These are phyloP conservation scores for Russula vinacea DNA, from an alignment of 768 basidiomycete species.

Conservation along the genomic window DNA sequence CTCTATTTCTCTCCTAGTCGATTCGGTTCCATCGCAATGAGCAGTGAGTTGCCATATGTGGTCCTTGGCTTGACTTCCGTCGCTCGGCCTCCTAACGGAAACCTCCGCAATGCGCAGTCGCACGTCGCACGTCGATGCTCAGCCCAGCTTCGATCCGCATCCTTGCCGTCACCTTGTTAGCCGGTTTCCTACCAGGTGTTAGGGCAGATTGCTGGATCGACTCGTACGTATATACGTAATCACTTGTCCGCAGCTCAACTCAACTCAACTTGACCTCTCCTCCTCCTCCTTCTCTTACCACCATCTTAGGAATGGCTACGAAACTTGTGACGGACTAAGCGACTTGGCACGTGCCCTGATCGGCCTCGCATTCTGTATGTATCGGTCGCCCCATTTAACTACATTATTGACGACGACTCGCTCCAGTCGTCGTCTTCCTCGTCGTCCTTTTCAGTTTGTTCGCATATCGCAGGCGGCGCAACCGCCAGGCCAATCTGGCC, in stretches of 20 bases:
- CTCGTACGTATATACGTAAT: background rate
- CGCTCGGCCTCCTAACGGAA: background rate
- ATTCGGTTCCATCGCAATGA: background rate
- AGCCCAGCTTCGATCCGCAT: background rate
- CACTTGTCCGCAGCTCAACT: background rate
- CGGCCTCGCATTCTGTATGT: slow-evolving; percentile 6
- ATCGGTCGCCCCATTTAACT: background rate
- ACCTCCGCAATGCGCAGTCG: background rate
- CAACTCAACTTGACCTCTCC: background rate
- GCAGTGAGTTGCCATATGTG: background rate
- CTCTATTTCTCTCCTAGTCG: background rate
- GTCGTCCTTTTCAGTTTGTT: background rate
- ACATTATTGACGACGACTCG: background rate
- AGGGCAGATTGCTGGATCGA: slow-evolving; percentile 14
- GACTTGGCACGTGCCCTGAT: slow-evolving; percentile 2
- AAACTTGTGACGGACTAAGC: slow-evolving; percentile 9
- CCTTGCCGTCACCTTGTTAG: background rate
- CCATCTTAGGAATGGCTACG: background rate
- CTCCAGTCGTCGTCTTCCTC: slow-evolving; percentile 6
- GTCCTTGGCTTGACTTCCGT: background rate
- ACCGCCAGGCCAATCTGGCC: slow-evolving; percentile 4
- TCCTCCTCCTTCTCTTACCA: background rate
- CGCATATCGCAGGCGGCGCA: background rate
- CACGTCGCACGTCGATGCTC: background rate
- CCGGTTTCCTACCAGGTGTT: slow-evolving; percentile 6